These are phyloP conservation scores for Myriangium duriaei DNA, from an alignment of 2,329 filamentous ascomycete genomes.

Conservation along the genomic window DNA sequence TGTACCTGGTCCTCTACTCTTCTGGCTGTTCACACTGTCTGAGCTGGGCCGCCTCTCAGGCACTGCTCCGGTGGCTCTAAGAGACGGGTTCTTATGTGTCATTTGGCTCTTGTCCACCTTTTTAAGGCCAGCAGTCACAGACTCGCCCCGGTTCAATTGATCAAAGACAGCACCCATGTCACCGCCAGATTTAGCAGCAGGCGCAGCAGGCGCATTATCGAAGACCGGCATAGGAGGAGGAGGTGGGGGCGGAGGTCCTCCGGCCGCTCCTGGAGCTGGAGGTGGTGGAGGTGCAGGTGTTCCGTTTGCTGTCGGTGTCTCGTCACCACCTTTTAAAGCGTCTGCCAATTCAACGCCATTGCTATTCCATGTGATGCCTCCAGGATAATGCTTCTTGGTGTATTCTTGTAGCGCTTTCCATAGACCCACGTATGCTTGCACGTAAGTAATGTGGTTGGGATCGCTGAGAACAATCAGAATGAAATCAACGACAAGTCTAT, in stretches of 20 bases:
- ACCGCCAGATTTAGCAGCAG: conserved; percentile 32
- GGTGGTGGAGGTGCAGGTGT: conserved; percentile 39
- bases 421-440: conserved; percentile 82
- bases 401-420: conserved; percentile 76
- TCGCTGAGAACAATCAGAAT: conserved; percentile 31
- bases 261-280: conserved; percentile 41
- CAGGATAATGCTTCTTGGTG: conserved; percentile 68
- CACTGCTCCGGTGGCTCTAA: conserved; percentile 62
- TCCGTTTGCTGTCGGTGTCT: conserved; percentile 28
- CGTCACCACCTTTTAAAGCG: conserved; percentile 44
- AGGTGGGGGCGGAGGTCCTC: conserved; percentile 50
- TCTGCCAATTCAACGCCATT: conserved; percentile 62
- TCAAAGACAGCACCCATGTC: conserved; percentile 84
- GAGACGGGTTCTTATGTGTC: conserved; percentile 94
- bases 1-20: conserved; percentile 78
- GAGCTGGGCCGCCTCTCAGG: conserved; percentile 44
- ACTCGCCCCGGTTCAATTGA: conserved; percentile 76
- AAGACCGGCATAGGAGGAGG: conserved; percentile 44
- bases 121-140: conserved; percentile 75
- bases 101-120: conserved; percentile 94
- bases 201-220: conserved; percentile 45
- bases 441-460: conserved; percentile 70
- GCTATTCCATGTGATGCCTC: conserved; percentile 77
- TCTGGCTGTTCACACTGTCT: conserved; percentile 45
- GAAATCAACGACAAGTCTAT: neutral